Base-by-base conservation (phyloP, 805 yeast genomes). In the Hanseniaspora meyeri region DNA sequence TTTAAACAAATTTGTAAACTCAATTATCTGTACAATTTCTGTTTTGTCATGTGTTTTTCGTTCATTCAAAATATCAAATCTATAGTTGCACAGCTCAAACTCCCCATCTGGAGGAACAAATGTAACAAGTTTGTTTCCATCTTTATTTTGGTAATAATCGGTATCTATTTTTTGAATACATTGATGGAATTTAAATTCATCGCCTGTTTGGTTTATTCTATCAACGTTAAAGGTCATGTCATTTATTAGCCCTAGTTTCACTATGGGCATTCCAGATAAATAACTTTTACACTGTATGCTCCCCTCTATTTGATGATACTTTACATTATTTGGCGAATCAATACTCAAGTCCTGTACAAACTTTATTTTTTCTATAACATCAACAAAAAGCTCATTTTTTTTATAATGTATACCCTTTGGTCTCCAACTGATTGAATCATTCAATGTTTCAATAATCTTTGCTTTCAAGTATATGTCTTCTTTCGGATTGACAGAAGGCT, bases 91-190 rank as follows among this genome's bases (percentile, higher is more conserved):
- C 39, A 88, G 75, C 36, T 81, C 79, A 65, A 87, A 87, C 61
- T 79, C 80, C 0, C 96, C 96, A 72, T 88, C 96, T 0, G 96
- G 96, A 16, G 97, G 96, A 17, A 85, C 79, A 66, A 89, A 90
- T 32, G 82, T 79, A 36, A 90, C 80, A 57, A 80, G 29, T 2
- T 59, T 57, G 7, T 77, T 75, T 17, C 71, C 66, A 62, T 82
- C 83, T 60, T 85, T 77, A 52, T 82, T 75, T 2, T 83, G 78
- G 32, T 53, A 53, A 16, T 53, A 53, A 10, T 31, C 27, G 6
- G 20, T 17, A 17, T 53, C 51, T 29, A 53, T 38, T 40, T 87
- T 70, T 51, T 85, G 75, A n/a, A 88, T 95, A 70, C 96, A 88
- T 70, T 88, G 95, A 66, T 87, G 95, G 67, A 87, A 87, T 62